phyloP scores from a whole-genome alignment of 495 filamentous ascomycete species.

The Lasiosphaeria ovina region DNA sequence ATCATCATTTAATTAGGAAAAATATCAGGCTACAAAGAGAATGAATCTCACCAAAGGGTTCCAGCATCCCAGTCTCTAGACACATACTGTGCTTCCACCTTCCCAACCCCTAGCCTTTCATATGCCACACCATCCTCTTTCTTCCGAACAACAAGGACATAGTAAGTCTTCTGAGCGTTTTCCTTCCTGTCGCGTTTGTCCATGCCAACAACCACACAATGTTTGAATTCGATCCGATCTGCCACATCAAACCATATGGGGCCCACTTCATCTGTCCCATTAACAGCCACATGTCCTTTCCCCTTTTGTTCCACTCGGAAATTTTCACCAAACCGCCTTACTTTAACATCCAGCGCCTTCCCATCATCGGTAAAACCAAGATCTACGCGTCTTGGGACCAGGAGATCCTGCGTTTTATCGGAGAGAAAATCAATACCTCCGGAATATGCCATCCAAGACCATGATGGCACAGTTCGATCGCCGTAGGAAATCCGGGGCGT shows the following conservation, averaged over 20 bases:
- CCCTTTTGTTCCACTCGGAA: conserved; percentile 5
- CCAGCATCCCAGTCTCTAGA: conserved; percentile 1
- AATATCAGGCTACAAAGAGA: conserved; percentile 2
- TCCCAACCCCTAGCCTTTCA: conserved; percentile 10
- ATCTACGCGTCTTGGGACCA: conserved; percentile 6
- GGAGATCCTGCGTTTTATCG: neutral
- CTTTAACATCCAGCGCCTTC: conserved; percentile 11
- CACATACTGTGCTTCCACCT: conserved; percentile 10
- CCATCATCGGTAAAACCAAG: conserved; percentile 8
- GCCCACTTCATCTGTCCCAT: conserved; percentile 8
- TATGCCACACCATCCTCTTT: conserved; percentile 3
- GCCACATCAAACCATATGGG: conserved; percentile 11
- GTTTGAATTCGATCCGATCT: conserved; percentile 1
- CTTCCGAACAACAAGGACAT: conserved; percentile 5
- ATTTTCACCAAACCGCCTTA: conserved; percentile 4
- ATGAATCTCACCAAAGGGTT: conserved; percentile 8
- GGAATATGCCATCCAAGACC: conserved; percentile 20
- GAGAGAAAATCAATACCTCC: conserved; percentile 14
- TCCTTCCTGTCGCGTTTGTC: neutral
- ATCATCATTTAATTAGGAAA: conserved; percentile 6
- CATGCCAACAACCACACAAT: conserved; percentile 10
- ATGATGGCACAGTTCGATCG: conserved; percentile 16
- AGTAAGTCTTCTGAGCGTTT: conserved; percentile 5
- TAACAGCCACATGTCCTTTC: conserved; percentile 6
- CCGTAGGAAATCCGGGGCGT: conserved; percentile 11